phyloP scores from a whole-genome alignment of 352 stramenopile genomes.

The Phytophthora pistaciae region DNA sequence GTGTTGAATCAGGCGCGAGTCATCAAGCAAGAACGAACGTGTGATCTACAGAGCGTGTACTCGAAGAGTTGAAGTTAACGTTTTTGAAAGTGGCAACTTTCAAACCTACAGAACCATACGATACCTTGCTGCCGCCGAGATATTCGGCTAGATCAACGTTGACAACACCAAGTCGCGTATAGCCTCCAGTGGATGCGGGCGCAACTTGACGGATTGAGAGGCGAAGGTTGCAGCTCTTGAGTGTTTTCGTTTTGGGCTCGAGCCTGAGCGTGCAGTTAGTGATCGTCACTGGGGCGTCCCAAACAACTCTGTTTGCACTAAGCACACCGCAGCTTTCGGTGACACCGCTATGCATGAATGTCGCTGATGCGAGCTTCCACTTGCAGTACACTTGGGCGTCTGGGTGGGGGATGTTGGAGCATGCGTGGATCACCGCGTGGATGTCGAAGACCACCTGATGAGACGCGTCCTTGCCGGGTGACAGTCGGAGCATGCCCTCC shows the following conservation, averaged over 20 bases:
- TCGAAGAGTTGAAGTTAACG: neutral
- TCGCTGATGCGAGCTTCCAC: slow-evolving; percentile 34
- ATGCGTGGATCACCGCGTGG: slow-evolving; percentile 38
- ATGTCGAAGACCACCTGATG: slow-evolving; percentile 40
- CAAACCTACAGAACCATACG: slow-evolving; percentile 11
- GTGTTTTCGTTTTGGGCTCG: slow-evolving; percentile 30
- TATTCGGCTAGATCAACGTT: slow-evolving; percentile 49
- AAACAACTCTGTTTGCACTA: slow-evolving; percentile 36
- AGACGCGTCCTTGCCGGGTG: slow-evolving; percentile 16
- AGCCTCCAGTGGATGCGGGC: slow-evolving; percentile 14
- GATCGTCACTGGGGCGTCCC: slow-evolving; percentile 31
- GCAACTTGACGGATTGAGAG: slow-evolving; percentile 44
- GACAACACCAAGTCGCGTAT: slow-evolving; percentile 35
- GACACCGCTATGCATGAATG: slow-evolving; percentile 7
- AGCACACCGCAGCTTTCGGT: slow-evolving; percentile 34
- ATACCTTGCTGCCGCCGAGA: slow-evolving; percentile 30
- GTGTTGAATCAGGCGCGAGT: slow-evolving; percentile 48
- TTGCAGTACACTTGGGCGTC: slow-evolving; percentile 47
- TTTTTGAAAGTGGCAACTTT: neutral
- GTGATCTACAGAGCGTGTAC: neutral
- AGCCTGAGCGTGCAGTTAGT: slow-evolving; percentile 35
- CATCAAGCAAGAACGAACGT: slow-evolving; percentile 41
- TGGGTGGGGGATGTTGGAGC: slow-evolving; percentile 45
- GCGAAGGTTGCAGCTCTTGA: slow-evolving; percentile 37
- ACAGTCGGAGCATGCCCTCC: slow-evolving; percentile 11